Evolutionary conservation across 352 stramenopile species (phyloP).

Genomic region (Phytophthora brassicae): DNA sequence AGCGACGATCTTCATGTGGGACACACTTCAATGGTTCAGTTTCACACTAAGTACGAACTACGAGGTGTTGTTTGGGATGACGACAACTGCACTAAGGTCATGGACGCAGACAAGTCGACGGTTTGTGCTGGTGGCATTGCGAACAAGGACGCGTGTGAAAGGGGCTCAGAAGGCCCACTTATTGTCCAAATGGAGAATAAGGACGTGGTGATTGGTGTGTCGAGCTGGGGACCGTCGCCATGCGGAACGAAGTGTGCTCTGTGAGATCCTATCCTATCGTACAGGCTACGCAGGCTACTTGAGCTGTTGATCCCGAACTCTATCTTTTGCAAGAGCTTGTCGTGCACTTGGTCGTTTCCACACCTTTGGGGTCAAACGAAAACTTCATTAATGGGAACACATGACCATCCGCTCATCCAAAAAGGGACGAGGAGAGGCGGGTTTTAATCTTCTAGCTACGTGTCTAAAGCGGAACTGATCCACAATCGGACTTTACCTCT

Average conservation of each 20-base stretch:
- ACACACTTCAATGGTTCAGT: constrained; percentile 3
- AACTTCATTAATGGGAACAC: too few relatives aligned
- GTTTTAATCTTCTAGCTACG: too few relatives aligned
- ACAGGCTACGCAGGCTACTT: too few relatives aligned
- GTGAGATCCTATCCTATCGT: too few relatives aligned
- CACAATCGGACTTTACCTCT: too few relatives aligned
- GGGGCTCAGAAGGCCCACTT: constrained; percentile 28
- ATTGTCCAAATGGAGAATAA: constrained; percentile 4
- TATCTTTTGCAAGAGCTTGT: too few relatives aligned
- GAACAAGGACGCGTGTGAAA: constrained; percentile 24
- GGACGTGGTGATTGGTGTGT: constrained; percentile 18
- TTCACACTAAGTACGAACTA: constrained; percentile 23
- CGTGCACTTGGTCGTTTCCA: too few relatives aligned
- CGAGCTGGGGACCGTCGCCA: constrained; percentile 20
- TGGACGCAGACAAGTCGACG: constrained; percentile 20
- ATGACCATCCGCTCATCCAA: too few relatives aligned
- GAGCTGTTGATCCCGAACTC: too few relatives aligned
- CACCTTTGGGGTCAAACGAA: too few relatives aligned
- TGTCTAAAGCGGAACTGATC: too few relatives aligned
- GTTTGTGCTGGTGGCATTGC: constrained; percentile 23
- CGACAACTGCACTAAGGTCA: constrained; percentile 7
- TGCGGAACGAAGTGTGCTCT: constrained; percentile 15
- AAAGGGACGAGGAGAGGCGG: too few relatives aligned
- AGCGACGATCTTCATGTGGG: constrained; percentile 17
- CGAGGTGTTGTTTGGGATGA: constrained; percentile 16